phyloP scores from a whole-genome alignment of 352 stramenopile genomes.

The Thalassiosira hispida region DNA sequence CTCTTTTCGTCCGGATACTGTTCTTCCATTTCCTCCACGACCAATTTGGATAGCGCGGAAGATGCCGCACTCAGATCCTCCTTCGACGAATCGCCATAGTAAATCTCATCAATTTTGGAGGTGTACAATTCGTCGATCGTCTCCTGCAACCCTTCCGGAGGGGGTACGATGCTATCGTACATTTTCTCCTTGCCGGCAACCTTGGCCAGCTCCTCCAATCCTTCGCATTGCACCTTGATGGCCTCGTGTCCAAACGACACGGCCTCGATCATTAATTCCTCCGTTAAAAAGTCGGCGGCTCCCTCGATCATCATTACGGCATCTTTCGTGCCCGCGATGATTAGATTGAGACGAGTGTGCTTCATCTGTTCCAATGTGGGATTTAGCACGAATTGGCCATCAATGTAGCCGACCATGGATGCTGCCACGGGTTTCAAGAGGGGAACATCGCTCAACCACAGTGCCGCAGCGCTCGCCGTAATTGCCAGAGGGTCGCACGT shows the following conservation, averaged over 20 bases:
- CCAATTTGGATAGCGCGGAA: constrained; percentile 42
- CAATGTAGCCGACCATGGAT: constrained; percentile 91
- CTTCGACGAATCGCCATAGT: constrained; percentile 58
- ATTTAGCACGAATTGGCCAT: constrained; percentile 93
- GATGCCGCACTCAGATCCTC: constrained; percentile 34
- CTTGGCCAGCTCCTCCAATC: constrained; percentile 71
- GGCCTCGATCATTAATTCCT: constrained; percentile 84
- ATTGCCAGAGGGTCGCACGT: constrained; percentile 71
- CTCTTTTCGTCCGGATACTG: constrained; percentile 58
- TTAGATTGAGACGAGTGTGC: constrained; percentile 76
- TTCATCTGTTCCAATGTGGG: constrained; percentile 83
- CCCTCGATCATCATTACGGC: constrained; percentile 90
- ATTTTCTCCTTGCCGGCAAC: constrained; percentile 73
- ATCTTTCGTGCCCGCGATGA: constrained; percentile 85
- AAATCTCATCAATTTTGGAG: constrained; percentile 69
- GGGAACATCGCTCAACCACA: constrained; percentile 88
- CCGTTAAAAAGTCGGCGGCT: constrained; percentile 84
- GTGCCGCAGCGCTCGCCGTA: constrained; percentile 56
- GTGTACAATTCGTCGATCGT: constrained; percentile 72
- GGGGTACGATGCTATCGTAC: constrained; percentile 61
- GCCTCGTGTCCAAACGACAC: constrained; percentile 82
- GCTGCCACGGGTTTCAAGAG: constrained; percentile 92
- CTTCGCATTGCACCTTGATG: constrained; percentile 80
- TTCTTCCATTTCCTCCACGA: constrained; percentile 61
- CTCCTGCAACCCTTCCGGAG: constrained; percentile 61